These are phyloP conservation scores for Corylus heterophylla DNA, from an alignment of 306 rosid species.

Conservation along the genomic window DNA sequence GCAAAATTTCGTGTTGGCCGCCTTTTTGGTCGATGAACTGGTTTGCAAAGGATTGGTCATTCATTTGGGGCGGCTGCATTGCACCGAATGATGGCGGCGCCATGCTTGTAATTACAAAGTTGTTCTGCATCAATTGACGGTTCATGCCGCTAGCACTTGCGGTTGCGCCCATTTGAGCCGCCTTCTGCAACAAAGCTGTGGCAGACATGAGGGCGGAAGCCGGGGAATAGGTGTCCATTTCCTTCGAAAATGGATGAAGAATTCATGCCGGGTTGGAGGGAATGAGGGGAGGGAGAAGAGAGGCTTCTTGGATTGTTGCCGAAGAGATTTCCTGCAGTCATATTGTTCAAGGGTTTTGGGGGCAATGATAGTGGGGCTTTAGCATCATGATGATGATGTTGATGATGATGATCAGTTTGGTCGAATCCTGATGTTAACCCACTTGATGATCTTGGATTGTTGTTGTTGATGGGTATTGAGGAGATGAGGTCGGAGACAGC, in stretches of 20 bases:
- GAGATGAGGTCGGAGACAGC: conserved; percentile 42
- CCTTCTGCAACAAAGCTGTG: conserved; percentile 76
- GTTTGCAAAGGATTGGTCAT: conserved; percentile 38
- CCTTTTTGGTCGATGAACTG: conserved; percentile 35
- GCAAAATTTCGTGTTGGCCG: conserved; percentile 27
- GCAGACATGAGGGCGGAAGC: conserved; percentile 64
- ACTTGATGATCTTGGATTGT: conserved; percentile 29
- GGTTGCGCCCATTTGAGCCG: conserved; percentile 85
- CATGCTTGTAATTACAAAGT: conserved; percentile 37
- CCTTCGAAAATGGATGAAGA: conserved; percentile 35
- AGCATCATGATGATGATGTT: not conserved
- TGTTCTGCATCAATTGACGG: conserved; percentile 6
- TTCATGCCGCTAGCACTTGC: conserved; percentile 18
- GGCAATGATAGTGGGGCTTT: conserved; percentile 39
- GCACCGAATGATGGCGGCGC: conserved; percentile 51
- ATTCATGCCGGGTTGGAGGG: conserved; percentile 36
- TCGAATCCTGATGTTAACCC: conserved; percentile 29
- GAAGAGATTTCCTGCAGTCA: conserved; percentile 26
- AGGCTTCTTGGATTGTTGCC: conserved; percentile 2
- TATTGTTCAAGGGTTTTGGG: conserved; percentile 34
- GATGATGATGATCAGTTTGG: conserved; percentile 1
- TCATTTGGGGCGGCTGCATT: conserved; percentile 21
- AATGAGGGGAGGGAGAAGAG: conserved; percentile 34
- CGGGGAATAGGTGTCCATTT: conserved; percentile 27
- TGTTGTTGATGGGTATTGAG: conserved; percentile 32